Evolutionary conservation across 2,329 filamentous ascomycete genomes (phyloP), one percentile per base, ranked within the genome.

Genomic region (Aspergillus tamarii): DNA sequence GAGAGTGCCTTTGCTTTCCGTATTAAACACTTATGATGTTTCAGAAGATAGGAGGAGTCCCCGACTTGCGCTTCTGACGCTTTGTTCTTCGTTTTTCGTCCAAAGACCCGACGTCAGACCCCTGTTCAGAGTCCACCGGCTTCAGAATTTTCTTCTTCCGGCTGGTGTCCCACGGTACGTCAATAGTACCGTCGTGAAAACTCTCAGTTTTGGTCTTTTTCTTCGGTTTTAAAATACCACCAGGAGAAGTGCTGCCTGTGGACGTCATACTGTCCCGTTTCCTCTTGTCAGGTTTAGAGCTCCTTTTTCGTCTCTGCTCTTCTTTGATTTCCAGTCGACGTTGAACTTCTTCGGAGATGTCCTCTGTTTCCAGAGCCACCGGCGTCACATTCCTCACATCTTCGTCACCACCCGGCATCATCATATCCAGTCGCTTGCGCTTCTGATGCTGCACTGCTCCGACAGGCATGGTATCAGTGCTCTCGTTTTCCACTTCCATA

Each of bases 301-400:
- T 77, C 3, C 74, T 63, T 53, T 73, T 73, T 21, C 64, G 65
- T 57, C 78, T 76, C 14, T 69, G 71, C 57, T 80, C 77, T 62
- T 82, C 80, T 61, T 78, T 82, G 46, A 81, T 78, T 53, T 73
- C 75, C 41, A 82, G 62, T n/a, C 80, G 73, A 21, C 77, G 76
- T 59, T 81, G 79, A 0, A 84, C 82, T 55, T 82, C 81, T 12
- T 73, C 77, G 3, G 80, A 81, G 54, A 82, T 82, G 63, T 82
- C 80, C 59, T 82, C 80, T 28, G 75, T 77, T 45, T 79, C 77
- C 19, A 75, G 54, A n/a, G 73, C 68, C 0, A 70, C 64, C 0
- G 74, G 69, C 8, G 68, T 67, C 36, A 62, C 65, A 41, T 69
- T 64, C 43, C 67, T 62, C 19, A 72, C 63, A 26, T 75, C 70